These are phyloP conservation scores for Mytilinidion resinicola DNA, from an alignment of 495 filamentous ascomycete genomes.

Conservation along the genomic window DNA sequence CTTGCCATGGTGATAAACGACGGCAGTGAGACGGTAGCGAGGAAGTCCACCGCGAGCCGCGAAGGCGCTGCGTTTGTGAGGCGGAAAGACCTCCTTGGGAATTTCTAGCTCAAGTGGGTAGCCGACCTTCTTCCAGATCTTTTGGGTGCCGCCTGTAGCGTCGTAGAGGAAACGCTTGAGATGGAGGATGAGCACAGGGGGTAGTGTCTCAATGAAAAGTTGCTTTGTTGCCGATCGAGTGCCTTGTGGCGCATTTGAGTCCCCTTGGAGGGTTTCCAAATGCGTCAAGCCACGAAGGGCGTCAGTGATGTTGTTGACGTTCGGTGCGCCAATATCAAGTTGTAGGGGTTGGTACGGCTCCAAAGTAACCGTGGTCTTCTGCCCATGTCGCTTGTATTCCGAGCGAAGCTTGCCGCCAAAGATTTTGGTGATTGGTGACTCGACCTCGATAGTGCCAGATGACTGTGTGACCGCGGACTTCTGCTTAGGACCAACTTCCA, in stretches of 20 bases:
- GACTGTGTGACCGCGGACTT: conserved; percentile 80
- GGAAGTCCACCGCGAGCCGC: conserved; percentile 60
- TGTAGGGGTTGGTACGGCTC: conserved; percentile 94
- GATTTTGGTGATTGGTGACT: conserved; percentile 86
- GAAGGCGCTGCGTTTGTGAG: conserved; percentile 59
- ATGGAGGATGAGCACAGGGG: conserved; percentile 88
- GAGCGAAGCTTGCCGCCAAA: conserved; percentile 91
- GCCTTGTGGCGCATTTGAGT: conserved; percentile 78
- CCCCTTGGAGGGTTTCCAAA: conserved; percentile 75
- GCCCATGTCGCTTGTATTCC: conserved; percentile 77
- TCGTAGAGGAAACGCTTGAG: conserved; percentile 97
- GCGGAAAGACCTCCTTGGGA: conserved; percentile 84
- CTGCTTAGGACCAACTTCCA: conserved; percentile 91
- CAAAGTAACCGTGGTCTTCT: conserved; percentile 82
- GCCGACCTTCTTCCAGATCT: conserved; percentile 97
- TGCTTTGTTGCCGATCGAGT: conserved; percentile 82
- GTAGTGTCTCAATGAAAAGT: conserved; percentile 86
- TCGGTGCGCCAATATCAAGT: conserved; percentile 79
- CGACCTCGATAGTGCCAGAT: conserved; percentile 63
- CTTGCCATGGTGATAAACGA: conserved; percentile 96
- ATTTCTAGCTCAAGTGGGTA: conserved; percentile 94
- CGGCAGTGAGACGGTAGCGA: conserved; percentile 79
- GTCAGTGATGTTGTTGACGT: conserved; percentile 86
- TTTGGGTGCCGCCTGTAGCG: conserved; percentile 80
- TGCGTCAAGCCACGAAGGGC: conserved; percentile 79